Conservation (phyloP, 1,284 basidiomycete genomes). For the Ganoderma boninense region DNA sequence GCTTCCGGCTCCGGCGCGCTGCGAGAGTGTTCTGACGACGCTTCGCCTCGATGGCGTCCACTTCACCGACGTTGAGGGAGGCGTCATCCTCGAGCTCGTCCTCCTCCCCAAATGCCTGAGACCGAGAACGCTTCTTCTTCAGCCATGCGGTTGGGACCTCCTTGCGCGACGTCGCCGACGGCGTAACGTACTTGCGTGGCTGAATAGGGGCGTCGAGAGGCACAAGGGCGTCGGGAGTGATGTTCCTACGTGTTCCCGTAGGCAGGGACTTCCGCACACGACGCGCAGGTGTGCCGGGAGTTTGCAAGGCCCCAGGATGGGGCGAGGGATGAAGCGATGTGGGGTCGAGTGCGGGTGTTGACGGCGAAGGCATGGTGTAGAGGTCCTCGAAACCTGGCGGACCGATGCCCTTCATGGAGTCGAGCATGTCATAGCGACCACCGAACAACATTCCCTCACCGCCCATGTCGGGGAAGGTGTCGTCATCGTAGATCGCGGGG, state of each 20-base stretch:
- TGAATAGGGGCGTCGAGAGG: constrained; percentile 58
- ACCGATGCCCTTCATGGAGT: constrained; percentile 26
- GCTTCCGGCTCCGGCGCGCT: constrained; percentile 75
- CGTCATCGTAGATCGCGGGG: constrained; percentile 50
- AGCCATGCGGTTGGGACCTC: constrained; percentile 54
- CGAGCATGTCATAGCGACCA: constrained; percentile 28
- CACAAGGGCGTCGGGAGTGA: constrained; percentile 51
- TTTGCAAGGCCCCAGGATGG: constrained; percentile 29
- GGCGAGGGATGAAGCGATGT: constrained; percentile 49
- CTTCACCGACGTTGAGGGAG: constrained; percentile 49
- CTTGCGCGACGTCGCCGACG: constrained; percentile 59
- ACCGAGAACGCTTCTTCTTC: constrained; percentile 64
- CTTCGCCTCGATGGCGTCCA: constrained; percentile 78
- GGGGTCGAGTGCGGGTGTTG: constrained; percentile 53
- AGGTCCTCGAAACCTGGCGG: constrained; percentile 47
- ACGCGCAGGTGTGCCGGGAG: constrained; percentile 47
- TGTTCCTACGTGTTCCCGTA: constrained; percentile 55
- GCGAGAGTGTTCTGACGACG: constrained; percentile 84
- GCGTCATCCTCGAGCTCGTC: constrained; percentile 59
- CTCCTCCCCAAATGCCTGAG: constrained; percentile 62
- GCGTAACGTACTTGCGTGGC: constrained; percentile 54
- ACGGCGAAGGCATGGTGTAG: constrained; percentile 54
- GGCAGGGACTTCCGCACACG: constrained; percentile 49
- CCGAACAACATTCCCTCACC: constrained; percentile 40
- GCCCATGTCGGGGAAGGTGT: constrained; percentile 46